Evolutionary conservation across 2,329 filamentous ascomycete species (phyloP).

Genomic region (Sarocladium brachiariae): DNA sequence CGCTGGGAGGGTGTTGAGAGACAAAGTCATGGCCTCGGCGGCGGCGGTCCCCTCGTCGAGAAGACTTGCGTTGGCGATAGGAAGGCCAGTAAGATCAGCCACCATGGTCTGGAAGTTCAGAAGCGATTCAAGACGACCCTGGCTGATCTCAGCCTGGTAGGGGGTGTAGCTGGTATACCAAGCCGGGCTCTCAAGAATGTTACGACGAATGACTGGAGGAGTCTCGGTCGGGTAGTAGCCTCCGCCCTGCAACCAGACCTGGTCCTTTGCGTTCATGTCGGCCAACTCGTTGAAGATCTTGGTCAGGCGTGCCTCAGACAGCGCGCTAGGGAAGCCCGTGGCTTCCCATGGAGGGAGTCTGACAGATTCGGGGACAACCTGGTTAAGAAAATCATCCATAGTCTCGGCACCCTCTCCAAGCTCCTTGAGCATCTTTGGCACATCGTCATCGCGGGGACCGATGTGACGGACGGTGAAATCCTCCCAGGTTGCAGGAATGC

Average conservation of each 20-base stretch:
- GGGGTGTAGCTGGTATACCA: constrained; percentile 99
- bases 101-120: constrained; percentile 96
- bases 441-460: constrained; percentile 65
- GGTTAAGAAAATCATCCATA: constrained; percentile 75
- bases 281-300: constrained; percentile 26
- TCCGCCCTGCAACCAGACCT: constrained; percentile 70
- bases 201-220: constrained; percentile 85
- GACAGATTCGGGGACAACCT: constrained; percentile 78
- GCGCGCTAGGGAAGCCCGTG: constrained; percentile 35
- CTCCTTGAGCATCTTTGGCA: constrained; percentile 70
- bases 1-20: constrained; percentile 65
- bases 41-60: constrained; percentile 89
- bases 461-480: constrained; percentile 77
- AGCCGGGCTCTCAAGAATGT: constrained; percentile 84
- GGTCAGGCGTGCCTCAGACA: constrained; percentile 28
- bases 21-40: constrained; percentile 93
- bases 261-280: constrained; percentile 27
- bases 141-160: constrained; percentile 95
- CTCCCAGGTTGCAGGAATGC: constrained; percentile 14
- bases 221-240: constrained; percentile 86
- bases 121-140: constrained; percentile 84
- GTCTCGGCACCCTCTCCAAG: constrained; percentile 67
- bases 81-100: constrained; percentile 76
- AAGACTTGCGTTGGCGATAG: constrained; percentile 85
- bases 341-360: constrained; percentile 37